Evolutionary conservation across 2,329 filamentous ascomycete species (phyloP).

Genomic region (Neonectria neomacrospora): DNA sequence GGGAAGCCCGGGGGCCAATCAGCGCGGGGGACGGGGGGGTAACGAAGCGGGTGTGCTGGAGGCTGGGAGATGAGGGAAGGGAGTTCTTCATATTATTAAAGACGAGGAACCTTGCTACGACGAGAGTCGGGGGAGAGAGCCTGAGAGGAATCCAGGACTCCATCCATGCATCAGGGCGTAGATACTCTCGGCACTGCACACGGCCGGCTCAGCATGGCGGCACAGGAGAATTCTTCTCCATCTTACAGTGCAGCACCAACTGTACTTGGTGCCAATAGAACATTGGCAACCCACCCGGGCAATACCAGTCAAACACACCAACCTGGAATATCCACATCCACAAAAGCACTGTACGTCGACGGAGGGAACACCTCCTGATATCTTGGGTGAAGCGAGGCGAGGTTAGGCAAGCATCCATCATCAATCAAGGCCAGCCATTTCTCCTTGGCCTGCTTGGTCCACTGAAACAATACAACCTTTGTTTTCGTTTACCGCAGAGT

Average conservation of each 20-base stretch:
- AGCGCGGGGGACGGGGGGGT: constrained; percentile 38
- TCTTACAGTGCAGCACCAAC: neutral
- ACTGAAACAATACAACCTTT: constrained; percentile 24
- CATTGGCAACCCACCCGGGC: neutral
- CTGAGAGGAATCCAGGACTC: constrained; percentile 3
- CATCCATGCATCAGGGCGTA: constrained; percentile 18
- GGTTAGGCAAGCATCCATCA: neutral
- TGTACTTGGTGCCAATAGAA: too few relatives aligned
- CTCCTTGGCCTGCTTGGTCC: neutral
- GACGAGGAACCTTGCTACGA: constrained; percentile 25
- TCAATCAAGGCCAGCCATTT: neutral
- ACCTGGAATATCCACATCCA: neutral
- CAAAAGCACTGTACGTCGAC: neutral
- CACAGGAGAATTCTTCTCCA: constrained; percentile 10
- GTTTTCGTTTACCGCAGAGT: constrained; percentile 12
- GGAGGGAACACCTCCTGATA: neutral
- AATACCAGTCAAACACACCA: constrained; percentile 3
- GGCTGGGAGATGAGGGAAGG: constrained; percentile 41
- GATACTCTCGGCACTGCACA: constrained; percentile 15
- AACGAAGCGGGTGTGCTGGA: constrained; percentile 28
- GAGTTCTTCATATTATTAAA: constrained; percentile 26
- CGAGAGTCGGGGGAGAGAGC: constrained; percentile 4
- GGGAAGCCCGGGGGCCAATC: constrained; percentile 32
- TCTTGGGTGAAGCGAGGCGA: neutral
- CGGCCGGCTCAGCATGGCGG: constrained; percentile 5